Conservation (phyloP, 2,329 filamentous ascomycete species). For the Colletotrichum sp. region DNA sequence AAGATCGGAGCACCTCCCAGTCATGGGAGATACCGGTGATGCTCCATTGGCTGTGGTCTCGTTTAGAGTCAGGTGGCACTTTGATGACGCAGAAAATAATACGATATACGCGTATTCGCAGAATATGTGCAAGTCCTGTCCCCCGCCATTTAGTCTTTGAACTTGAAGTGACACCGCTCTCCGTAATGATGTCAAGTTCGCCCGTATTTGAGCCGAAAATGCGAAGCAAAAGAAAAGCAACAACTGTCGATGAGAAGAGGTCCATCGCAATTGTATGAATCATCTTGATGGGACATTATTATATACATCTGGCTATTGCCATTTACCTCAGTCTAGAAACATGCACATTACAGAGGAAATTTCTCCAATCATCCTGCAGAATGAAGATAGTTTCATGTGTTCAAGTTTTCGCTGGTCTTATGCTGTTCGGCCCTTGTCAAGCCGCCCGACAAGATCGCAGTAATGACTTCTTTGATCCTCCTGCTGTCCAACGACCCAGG, state of each 20-base stretch:
- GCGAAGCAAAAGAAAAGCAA: neutral
- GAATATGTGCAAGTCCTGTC: neutral
- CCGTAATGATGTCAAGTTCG: neutral
- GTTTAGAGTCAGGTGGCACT: neutral
- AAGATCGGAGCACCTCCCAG: neutral
- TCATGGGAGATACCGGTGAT: neutral
- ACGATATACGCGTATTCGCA: neutral
- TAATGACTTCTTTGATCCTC: constrained; percentile 54
- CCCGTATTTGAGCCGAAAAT: neutral
- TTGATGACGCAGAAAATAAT: neutral
- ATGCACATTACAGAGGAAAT: neutral
- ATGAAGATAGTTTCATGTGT: neutral
- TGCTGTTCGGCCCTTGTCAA: neutral
- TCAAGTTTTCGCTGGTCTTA: neutral
- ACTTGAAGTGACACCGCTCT: neutral
- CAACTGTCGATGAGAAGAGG: neutral
- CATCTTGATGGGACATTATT: neutral
- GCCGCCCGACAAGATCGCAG: neutral
- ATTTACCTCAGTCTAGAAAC: neutral
- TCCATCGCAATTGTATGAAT: neutral
- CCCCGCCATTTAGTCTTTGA: neutral
- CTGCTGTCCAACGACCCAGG: constrained; percentile 9
- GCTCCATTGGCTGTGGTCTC: neutral
- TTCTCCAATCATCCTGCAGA: neutral
- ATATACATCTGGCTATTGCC: neutral